A percentile compares a stretch with the other conserved stretches of the same genome.
Evolutionary conservation across 208 protist genomes (phyloP).

Genomic region (Trypanosoma scelopori): DNA sequence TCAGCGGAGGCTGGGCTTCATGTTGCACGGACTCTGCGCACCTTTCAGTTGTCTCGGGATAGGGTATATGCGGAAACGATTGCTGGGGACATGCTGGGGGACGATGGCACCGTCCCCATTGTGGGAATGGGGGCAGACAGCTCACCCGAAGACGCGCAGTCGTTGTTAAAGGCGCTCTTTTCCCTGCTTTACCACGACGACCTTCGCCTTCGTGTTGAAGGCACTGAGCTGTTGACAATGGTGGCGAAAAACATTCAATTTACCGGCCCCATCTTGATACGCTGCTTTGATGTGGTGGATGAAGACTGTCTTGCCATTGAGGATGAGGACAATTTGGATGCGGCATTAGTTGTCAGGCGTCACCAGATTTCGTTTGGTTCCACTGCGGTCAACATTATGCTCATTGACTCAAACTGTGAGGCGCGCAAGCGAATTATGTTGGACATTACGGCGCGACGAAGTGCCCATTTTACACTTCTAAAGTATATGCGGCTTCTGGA

Average conservation of each 20-base stretch:
- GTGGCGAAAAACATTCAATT: constrained; percentile 72
- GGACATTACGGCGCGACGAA: constrained; percentile 51
- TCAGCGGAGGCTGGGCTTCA: constrained; percentile 44
- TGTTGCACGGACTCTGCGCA: constrained; percentile 53
- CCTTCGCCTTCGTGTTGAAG: constrained; percentile 67
- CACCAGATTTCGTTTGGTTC: constrained; percentile 74
- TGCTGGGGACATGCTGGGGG: constrained; percentile 9
- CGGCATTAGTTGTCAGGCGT: constrained; percentile 46
- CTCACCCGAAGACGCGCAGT: constrained; percentile 14
- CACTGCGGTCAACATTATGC: constrained; percentile 61
- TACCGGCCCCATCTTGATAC: constrained; percentile 55
- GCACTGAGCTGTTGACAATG: constrained; percentile 67
- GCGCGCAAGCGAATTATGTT: constrained; percentile 45
- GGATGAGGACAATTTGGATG: constrained; percentile 33
- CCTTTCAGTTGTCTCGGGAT: constrained; percentile 65
- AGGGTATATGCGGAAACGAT: constrained; percentile 32
- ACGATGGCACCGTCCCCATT: constrained; percentile 16
- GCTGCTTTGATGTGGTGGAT: constrained; percentile 77
- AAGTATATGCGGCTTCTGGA: constrained; percentile 78
- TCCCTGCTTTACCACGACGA: constrained; percentile 60
- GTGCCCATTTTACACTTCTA: constrained; percentile 69
- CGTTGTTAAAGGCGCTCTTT: constrained; percentile 66
- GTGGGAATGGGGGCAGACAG: constrained; percentile 16
- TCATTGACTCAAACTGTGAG: constrained; percentile 47
- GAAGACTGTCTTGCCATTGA: constrained; percentile 62